Percentiles rank a stretch among this genome's conserved stretches.
Evolutionary conservation across 768 basidiomycete species (phyloP).

Genomic region (Amanita thiersii): DNA sequence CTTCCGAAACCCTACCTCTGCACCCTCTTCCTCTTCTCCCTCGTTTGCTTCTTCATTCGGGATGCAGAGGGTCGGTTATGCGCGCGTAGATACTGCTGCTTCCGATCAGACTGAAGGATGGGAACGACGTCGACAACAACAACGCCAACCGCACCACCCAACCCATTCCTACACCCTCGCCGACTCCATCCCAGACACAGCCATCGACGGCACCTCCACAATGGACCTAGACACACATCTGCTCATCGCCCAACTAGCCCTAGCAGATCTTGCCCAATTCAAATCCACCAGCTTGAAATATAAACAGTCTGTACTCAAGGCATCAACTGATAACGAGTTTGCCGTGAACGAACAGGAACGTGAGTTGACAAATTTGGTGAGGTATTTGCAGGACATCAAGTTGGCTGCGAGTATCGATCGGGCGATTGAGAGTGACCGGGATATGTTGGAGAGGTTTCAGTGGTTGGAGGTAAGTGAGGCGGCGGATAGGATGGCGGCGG

Average conservation of each 20-base stretch:
- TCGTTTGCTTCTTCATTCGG: too few relatives aligned
- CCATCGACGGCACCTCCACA: not conserved
- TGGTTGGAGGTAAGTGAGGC: not conserved
- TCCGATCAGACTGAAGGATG: too few relatives aligned
- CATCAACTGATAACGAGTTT: not conserved
- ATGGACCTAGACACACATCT: constrained; percentile 1
- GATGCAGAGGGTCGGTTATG: too few relatives aligned
- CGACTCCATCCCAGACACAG: not conserved
- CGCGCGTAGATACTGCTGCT: too few relatives aligned
- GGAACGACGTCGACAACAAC: too few relatives aligned
- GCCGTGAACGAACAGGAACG: constrained; percentile 1
- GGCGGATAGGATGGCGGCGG: constrained; percentile 5
- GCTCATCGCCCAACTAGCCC: constrained; percentile 1
- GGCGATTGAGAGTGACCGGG: not conserved
- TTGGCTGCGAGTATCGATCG: constrained; percentile 5
- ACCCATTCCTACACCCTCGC: not conserved
- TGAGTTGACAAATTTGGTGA: constrained; percentile 1
- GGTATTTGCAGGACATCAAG: not conserved
- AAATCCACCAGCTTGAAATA: not conserved
- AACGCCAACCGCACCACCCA: too few relatives aligned
- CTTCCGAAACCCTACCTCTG: too few relatives aligned
- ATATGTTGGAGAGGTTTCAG: constrained; percentile 1
- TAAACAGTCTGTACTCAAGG: not conserved
- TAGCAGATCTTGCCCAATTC: constrained; percentile 2
- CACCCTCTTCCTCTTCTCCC: too few relatives aligned